Percentiles rank a stretch among this genome's conserved stretches.
phyloP scores from a whole-genome alignment of 2,329 filamentous ascomycete species.

The Fonsecaea multimorphosa region DNA sequence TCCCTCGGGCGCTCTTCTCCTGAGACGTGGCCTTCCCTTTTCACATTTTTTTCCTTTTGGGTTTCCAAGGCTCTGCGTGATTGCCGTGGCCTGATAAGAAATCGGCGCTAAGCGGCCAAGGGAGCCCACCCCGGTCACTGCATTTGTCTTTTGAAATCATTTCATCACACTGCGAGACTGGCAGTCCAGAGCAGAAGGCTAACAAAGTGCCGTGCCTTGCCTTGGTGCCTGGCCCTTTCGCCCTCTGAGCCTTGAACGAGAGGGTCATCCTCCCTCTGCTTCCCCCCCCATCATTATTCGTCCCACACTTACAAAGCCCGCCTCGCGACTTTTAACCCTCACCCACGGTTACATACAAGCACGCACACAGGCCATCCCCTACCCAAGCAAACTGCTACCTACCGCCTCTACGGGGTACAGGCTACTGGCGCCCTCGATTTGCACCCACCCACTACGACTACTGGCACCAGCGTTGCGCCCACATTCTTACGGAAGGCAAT shows the following conservation, averaged over 20 bases:
- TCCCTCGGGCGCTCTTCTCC: constrained; percentile 5
- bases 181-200: constrained; percentile 1
- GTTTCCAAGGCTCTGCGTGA: constrained; percentile 6
- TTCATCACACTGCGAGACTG: too few relatives aligned
- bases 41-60: not conserved
- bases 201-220: constrained; percentile 7
- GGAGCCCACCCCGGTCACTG: constrained; percentile 10
- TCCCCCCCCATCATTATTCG: constrained; percentile 12
- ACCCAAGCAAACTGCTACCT: not conserved
- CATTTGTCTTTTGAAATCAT: constrained; percentile 8
- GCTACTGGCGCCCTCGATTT: constrained; percentile 4
- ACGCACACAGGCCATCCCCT: constrained; percentile 9
- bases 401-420: too few relatives aligned
- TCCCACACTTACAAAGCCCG: constrained; percentile 15
- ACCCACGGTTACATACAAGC: constrained; percentile 15
- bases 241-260: not conserved
- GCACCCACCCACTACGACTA: not conserved
- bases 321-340: constrained; percentile 9
- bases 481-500: constrained; percentile 11
- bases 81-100: constrained; percentile 23
- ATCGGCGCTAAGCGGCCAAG: constrained; percentile 8
- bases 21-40: constrained; percentile 6
- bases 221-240: constrained; percentile 2
- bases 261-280: not conserved
- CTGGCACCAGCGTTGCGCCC: constrained; percentile 3